Base-by-base conservation (phyloP, 2,329 filamentous ascomycete genomes). In the Fusarium albidum region DNA sequence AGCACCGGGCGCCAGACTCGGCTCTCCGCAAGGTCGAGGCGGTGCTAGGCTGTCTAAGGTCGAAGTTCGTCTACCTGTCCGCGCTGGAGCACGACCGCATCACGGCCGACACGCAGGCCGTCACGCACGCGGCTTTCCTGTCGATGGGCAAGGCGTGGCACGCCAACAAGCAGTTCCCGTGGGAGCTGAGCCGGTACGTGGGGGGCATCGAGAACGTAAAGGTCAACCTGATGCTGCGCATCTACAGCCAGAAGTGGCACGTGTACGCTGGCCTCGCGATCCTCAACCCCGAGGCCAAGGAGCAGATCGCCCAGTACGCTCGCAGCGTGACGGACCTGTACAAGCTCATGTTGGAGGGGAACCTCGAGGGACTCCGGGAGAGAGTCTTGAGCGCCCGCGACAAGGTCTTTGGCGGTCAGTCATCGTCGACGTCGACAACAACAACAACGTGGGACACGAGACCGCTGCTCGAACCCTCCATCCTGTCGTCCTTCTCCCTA, bases 241-340 rank as follows among this genome's bases (percentile, higher is more conserved):
- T 99, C 77, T 99, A 98, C 78, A 88, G 89, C 55, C 96, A 97
- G 75, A 99, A 98, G 75, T 99, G 96, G 96, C 96, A 99, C 78
- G 95, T 99, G 52, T 99, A 99, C 73, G 95, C 95, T 15, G 95
- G 95, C 1, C 87, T 99, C 9, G 95, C 96, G 10, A 99, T 99
- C 69, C 83, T 99, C 52, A 99, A 99, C 72, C 95, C 95, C 0
- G 89, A 92, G 52, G 95, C 95, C 4, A 90, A 90, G 72, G 83
- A 89, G 73, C 95, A 99, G 76, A 98, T 99, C 68, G 85, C 89
- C 49, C 93, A 98, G 78, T 99, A 98, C 73, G 94, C 95, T 9
- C 82, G 89, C 67, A 93, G 89, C 35, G 94, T 96, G 15, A 98
- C 95, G 0, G 92, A 96, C 67, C 81, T 99, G 15, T 99, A 92